Evolutionary conservation across 345 rosid genomes (phyloP).

Genomic region (Syzygium aqueum): DNA sequence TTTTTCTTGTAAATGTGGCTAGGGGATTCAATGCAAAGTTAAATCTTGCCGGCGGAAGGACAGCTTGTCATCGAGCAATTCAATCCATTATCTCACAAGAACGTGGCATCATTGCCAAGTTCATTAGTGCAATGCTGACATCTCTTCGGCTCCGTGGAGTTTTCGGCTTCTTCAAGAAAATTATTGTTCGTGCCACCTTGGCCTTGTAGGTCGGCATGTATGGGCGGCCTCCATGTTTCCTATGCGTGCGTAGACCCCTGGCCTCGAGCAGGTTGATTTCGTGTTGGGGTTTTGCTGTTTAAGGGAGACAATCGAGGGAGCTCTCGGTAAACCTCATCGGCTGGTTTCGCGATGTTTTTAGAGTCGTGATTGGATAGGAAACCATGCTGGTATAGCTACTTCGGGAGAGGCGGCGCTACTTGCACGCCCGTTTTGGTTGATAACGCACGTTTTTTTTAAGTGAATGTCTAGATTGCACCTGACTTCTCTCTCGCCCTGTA

Average conservation of each 20-base stretch:
- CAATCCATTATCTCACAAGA: background rate
- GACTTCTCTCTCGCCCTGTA: background rate
- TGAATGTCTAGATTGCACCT: background rate
- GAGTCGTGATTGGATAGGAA: background rate
- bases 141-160: background rate
- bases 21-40: background rate
- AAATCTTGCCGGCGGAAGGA: background rate
- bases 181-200: background rate
- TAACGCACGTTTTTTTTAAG: background rate
- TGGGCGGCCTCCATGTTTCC: background rate
- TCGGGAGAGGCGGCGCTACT: accelerated
- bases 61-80: background rate
- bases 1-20: background rate
- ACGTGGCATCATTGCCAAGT: background rate
- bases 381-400: background rate
- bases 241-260: background rate
- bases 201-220: background rate
- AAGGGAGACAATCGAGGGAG: background rate
- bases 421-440: background rate
- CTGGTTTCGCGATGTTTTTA: background rate
- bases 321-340: background rate
- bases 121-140: background rate
- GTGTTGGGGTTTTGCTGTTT: background rate
- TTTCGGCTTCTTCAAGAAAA: background rate
- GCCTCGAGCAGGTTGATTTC: background rate